Conservation (phyloP, 2,329 filamentous ascomycete species). For the Claviceps sp. region DNA sequence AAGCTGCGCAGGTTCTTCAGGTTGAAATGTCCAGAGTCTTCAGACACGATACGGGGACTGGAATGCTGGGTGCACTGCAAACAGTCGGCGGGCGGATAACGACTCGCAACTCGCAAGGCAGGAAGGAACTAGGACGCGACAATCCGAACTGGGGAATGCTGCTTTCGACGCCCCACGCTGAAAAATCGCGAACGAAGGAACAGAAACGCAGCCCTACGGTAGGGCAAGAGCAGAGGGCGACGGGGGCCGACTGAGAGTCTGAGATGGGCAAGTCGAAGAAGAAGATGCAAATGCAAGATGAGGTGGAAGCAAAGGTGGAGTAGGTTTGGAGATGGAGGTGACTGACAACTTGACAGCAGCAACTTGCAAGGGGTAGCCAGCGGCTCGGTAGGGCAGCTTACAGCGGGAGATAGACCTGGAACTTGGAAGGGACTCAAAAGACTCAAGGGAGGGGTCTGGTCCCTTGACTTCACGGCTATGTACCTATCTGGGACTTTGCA, state of each 20-base stretch:
- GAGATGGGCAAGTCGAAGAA: background rate
- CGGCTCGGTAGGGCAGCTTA: background rate
- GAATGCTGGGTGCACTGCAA: slow-evolving; percentile 9
- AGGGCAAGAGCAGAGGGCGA: background rate
- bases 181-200: background rate
- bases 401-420: background rate
- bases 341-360: too few species aligned
- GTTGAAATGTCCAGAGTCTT: background rate
- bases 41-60: slow-evolving; percentile 2
- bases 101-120: background rate
- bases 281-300: background rate
- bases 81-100: slow-evolving; percentile 4
- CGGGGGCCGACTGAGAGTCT: background rate
- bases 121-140: background rate
- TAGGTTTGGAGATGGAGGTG: background rate
- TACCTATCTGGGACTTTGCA: too few species aligned
- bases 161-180: slow-evolving; percentile 1
- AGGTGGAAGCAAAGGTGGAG: background rate
- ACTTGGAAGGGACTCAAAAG: too few species aligned
- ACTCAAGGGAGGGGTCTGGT: too few species aligned
- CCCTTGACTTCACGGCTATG: too few species aligned
- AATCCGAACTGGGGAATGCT: background rate
- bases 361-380: too few species aligned
- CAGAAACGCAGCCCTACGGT: background rate
- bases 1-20: slow-evolving; percentile 1